Evolutionary conservation across 352 stramenopile genomes (phyloP).

Genomic region (Phytophthora foliorum): DNA sequence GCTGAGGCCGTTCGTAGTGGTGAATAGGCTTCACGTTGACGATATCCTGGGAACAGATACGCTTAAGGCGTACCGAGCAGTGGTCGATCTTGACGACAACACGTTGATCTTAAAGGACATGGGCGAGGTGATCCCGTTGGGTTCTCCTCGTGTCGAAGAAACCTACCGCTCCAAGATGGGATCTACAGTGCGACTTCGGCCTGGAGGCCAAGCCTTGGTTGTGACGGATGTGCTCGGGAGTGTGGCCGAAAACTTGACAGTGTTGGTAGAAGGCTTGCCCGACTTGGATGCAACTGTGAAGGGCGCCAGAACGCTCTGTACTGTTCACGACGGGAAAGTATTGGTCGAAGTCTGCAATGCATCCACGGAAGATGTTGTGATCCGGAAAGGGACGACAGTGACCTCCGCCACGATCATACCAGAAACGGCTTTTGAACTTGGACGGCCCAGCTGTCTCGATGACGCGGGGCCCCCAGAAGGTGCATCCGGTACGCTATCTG

Average conservation of each 20-base stretch:
- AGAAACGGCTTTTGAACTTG: no score
- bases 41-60: no score
- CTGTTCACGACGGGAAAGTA: not conserved
- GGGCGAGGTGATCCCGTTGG: not conserved
- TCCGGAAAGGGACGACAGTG: conserved; percentile 1
- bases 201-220: not conserved
- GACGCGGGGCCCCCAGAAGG: no score
- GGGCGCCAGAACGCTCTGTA: conserved; percentile 9
- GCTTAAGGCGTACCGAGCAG: no score
- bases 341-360: conserved; percentile 15
- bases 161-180: not conserved
- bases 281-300: not conserved
- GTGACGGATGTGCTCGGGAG: not conserved
- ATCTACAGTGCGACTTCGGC: not conserved
- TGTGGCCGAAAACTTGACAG: not conserved
- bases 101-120: not conserved
- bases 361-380: not conserved
- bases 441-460: not conserved
- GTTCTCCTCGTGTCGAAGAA: not conserved
- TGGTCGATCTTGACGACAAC: not conserved
- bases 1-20: not conserved
- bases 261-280: not conserved
- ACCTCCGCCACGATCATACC: no score
- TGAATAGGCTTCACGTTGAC: not conserved
- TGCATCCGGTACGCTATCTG: no score